Conservation (phyloP, 345 rosid species). For the Cardamine occulta region DNA sequence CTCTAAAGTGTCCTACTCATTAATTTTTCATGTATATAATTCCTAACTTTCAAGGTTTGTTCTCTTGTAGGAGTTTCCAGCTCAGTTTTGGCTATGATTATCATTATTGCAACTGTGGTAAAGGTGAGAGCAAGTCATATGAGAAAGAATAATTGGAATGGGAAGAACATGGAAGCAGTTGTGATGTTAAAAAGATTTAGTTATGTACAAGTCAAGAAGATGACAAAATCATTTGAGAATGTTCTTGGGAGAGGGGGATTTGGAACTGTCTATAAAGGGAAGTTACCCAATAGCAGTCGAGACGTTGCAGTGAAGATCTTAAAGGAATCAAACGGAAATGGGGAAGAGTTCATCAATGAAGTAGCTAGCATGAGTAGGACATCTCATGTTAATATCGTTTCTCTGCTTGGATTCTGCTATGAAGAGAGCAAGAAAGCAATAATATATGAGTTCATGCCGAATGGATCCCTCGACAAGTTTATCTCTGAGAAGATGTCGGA, state of each 20-base stretch:
- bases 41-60: slow-evolving; percentile 8
- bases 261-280: too few relatives aligned
- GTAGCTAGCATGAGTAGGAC: slow-evolving; percentile 47
- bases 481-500: slow-evolving; percentile 19
- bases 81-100: slow-evolving; percentile 7
- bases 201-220: slow-evolving; percentile 44
- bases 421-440: slow-evolving; percentile 46
- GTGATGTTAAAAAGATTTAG: slow-evolving; percentile 35
- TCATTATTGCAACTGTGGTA: slow-evolving; percentile 19
- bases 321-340: slow-evolving; percentile 36
- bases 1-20: not conserved
- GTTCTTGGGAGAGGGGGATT: slow-evolving; percentile 48
- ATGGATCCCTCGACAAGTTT: slow-evolving; percentile 55
- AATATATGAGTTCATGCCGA: slow-evolving; percentile 41
- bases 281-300: slow-evolving; percentile 33
- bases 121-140: slow-evolving; percentile 2
- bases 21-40: not conserved
- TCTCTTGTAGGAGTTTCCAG: slow-evolving; percentile 27
- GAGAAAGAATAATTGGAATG: slow-evolving; percentile 26
- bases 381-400: slow-evolving; percentile 56
- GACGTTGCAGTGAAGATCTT: slow-evolving; percentile 45
- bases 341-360: slow-evolving; percentile 50
- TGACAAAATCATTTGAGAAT: slow-evolving; percentile 44
- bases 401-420: slow-evolving; percentile 54
- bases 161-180: slow-evolving; percentile 23